A percentile compares a stretch with the other conserved stretches of the same genome.
Evolutionary conservation across 805 yeast genomes (phyloP).

Genomic region (Blastobotrys mokoenaii): DNA sequence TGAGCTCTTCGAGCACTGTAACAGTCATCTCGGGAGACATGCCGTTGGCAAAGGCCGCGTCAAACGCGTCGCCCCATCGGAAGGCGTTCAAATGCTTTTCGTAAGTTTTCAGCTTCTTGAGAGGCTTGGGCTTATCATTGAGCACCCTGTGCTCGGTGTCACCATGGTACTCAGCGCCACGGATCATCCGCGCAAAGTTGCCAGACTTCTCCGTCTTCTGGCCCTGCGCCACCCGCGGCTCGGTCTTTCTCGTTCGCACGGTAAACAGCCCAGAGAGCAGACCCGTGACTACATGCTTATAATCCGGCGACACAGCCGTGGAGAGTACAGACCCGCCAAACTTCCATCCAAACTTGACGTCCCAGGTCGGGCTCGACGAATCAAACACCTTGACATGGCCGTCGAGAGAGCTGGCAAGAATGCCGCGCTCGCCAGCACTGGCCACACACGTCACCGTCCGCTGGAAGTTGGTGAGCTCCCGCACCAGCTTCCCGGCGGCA

Average conservation of each 20-base stretch:
- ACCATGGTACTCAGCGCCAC: conserved; percentile 87
- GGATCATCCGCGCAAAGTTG: conserved; percentile 69
- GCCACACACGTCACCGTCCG: conserved; percentile 86
- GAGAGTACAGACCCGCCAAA: conserved; percentile 88
- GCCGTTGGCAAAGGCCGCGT: conserved; percentile 74
- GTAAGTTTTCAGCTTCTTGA: conserved; percentile 66
- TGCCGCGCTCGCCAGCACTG: conserved; percentile 64
- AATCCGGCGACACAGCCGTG: conserved; percentile 81
- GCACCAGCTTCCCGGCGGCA: conserved; percentile 60
- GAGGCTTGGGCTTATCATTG: conserved; percentile 43
- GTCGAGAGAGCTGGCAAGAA: conserved; percentile 89
- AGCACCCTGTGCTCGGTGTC: conserved; percentile 73
- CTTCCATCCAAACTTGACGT: conserved; percentile 94
- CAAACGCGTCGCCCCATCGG: conserved; percentile 89
- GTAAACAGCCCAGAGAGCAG: conserved; percentile 82
- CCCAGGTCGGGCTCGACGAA: conserved; percentile 54
- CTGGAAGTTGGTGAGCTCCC: conserved; percentile 77
- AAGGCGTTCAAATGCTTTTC: conserved; percentile 81
- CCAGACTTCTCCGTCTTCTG: conserved; percentile 37
- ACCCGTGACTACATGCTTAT: conserved; percentile 88
- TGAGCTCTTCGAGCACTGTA: conserved; percentile 78
- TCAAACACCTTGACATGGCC: conserved; percentile 97
- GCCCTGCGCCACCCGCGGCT: conserved; percentile 21
- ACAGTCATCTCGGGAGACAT: conserved; percentile 71
- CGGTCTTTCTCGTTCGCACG: conserved; percentile 75